These are phyloP conservation scores for Helotiales sp. DNA, from an alignment of 2,329 filamentous ascomycete genomes.

Conservation along the genomic window DNA sequence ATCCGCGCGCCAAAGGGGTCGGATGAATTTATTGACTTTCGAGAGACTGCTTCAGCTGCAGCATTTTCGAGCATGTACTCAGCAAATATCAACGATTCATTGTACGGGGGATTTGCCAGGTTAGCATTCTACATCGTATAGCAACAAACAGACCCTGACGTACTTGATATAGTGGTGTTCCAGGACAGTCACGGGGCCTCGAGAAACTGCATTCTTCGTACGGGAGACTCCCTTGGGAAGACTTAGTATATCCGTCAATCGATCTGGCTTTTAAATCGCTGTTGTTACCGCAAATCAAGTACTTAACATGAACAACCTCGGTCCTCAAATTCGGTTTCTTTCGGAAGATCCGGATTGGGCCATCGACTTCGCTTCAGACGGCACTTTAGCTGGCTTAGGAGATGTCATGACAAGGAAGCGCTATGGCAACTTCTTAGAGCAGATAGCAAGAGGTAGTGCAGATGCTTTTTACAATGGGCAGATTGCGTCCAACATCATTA, in stretches of 20 bases:
- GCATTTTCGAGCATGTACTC: conserved; percentile 63
- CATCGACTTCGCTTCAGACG: conserved; percentile 83
- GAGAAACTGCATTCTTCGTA: conserved; percentile 45
- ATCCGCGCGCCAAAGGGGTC: conserved; percentile 58
- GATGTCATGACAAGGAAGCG: conserved; percentile 79
- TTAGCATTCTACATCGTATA: too few relatives aligned
- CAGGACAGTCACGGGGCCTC: conserved; percentile 46
- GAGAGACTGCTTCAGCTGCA: conserved; percentile 66
- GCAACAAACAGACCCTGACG: too few relatives aligned
- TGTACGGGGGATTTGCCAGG: conserved; percentile 61
- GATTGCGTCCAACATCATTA: conserved; percentile 73
- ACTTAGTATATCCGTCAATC: conserved; percentile 59
- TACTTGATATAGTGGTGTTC: conserved; percentile 52
- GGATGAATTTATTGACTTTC: conserved; percentile 69
- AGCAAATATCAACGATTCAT: conserved; percentile 51
- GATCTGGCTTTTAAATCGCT: conserved; percentile 62
- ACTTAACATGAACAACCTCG: conserved; percentile 53
- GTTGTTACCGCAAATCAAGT: conserved; percentile 60
- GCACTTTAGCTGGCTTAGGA: conserved; percentile 67
- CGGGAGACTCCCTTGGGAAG: conserved; percentile 51
- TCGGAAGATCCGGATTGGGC: conserved; percentile 77
- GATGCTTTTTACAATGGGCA: conserved; percentile 73
- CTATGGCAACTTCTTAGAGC: conserved; percentile 77
- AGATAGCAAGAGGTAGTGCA: conserved; percentile 70
- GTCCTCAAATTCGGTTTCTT: conserved; percentile 60